Evolutionary conservation across 2,329 filamentous ascomycete species (phyloP).

Genomic region (Cladosporium oxysporum): DNA sequence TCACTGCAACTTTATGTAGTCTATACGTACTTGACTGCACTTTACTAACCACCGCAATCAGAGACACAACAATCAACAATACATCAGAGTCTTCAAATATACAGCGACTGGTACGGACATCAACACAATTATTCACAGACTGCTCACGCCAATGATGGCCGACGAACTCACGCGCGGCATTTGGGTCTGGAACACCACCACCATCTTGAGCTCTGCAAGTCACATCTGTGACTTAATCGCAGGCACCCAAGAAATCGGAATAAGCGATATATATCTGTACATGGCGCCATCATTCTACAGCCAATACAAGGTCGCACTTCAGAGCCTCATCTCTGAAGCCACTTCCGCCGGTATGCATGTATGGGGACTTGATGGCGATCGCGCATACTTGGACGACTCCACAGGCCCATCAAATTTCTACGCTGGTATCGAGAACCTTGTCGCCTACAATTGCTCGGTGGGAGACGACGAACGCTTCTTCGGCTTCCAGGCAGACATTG

Average conservation of each 20-base stretch:
- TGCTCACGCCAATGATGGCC: background rate
- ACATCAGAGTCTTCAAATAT: too few species aligned
- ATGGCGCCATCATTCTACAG: conserved; percentile 18
- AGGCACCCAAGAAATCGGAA: background rate
- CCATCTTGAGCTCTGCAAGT: background rate
- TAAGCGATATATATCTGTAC: conserved; percentile 22
- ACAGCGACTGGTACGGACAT: too few species aligned
- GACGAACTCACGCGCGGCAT: conserved; percentile 1
- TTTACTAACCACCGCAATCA: too few species aligned
- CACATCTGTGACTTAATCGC: conserved; percentile 11
- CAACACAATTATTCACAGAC: background rate
- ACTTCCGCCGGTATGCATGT: conserved; percentile 15
- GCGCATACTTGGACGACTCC: conserved; percentile 16
- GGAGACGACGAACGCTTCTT: conserved; percentile 21
- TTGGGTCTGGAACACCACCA: conserved; percentile 21
- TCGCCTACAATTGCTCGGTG: conserved; percentile 20
- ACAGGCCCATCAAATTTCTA: conserved; percentile 12
- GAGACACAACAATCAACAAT: too few species aligned
- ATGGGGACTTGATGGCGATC: conserved; percentile 24
- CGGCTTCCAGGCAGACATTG: conserved; percentile 22
- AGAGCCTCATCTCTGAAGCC: background rate
- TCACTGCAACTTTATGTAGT: too few species aligned
- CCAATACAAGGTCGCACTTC: conserved; percentile 8
- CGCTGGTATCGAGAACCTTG: conserved; percentile 16
- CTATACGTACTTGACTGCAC: too few species aligned